phyloP scores from a whole-genome alignment of 768 basidiomycete species.

The Mycena amicta region DNA sequence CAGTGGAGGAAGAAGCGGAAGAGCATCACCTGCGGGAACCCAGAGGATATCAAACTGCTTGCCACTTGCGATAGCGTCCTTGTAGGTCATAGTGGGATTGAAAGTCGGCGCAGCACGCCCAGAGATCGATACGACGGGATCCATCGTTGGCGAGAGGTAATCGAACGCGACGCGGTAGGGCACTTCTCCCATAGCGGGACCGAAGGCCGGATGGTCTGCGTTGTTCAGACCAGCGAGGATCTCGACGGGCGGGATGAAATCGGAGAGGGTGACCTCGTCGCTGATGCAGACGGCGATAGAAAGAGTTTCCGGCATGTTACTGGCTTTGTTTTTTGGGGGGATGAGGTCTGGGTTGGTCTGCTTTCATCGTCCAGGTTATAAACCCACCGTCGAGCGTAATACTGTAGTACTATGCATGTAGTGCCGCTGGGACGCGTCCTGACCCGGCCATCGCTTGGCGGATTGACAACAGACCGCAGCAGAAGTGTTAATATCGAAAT shows the following conservation, averaged over 20 bases:
- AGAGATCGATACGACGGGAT: neutral
- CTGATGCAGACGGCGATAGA: neutral
- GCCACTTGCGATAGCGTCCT: slow-evolving; percentile 4
- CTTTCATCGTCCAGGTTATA: too few species aligned
- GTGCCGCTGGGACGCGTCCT: too few species aligned
- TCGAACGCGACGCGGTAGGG: neutral
- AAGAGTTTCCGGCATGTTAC: neutral
- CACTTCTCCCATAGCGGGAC: neutral
- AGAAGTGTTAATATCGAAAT: too few species aligned
- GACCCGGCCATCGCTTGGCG: too few species aligned
- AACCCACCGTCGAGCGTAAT: too few species aligned
- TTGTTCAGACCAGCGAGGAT: neutral
- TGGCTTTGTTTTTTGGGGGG: too few species aligned
- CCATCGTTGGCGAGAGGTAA: neutral
- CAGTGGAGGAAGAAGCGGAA: slow-evolving; percentile 16
- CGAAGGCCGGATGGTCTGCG: neutral
- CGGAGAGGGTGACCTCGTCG: neutral
- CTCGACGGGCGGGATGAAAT: neutral
- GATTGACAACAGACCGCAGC: too few species aligned
- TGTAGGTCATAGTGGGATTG: slow-evolving; percentile 19
- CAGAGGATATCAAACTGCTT: too few species aligned
- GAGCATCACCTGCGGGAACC: too few species aligned
- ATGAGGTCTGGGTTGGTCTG: too few species aligned
- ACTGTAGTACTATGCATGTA: too few species aligned
- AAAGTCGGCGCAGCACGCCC: too few species aligned